Conservation (phyloP, 306 rosid genomes). For the Nissolia schottii region DNA sequence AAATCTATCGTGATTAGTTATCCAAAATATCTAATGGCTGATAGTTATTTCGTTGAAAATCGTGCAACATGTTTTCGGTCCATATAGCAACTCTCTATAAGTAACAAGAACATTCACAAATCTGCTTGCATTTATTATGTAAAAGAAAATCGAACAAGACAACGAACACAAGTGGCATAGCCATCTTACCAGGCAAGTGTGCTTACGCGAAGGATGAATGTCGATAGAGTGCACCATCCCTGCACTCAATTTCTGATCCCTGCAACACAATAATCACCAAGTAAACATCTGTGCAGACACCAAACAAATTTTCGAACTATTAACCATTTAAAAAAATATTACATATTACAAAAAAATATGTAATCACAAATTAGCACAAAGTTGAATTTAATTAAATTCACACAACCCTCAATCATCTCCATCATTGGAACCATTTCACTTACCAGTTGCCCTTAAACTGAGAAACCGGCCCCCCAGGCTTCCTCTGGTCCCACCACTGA, state of each 20-base stretch:
- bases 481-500: slow-evolving; percentile 97
- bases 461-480: slow-evolving; percentile 76
- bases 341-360: neutral
- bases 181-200: slow-evolving; percentile 73
- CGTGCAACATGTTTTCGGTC: no score
- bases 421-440: slow-evolving; percentile 11
- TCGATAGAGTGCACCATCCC: slow-evolving; percentile 90
- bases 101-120: neutral
- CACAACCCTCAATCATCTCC: neutral
- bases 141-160: neutral
- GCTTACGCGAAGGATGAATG: slow-evolving; percentile 87
- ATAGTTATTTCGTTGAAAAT: no score
- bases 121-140: neutral
- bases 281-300: neutral
- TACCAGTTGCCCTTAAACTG: slow-evolving; percentile 84
- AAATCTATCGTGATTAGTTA: no score
- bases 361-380: neutral
- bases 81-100: no score
- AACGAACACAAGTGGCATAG: slow-evolving; percentile 5
- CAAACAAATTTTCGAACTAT: neutral
- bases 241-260: slow-evolving; percentile 55
- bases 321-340: neutral
- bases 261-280: slow-evolving; percentile 37
- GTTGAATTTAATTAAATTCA: neutral
- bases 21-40: no score